Conservation (phyloP, 2,329 filamentous ascomycete species). For the Ceratocystis alfenasii region DNA sequence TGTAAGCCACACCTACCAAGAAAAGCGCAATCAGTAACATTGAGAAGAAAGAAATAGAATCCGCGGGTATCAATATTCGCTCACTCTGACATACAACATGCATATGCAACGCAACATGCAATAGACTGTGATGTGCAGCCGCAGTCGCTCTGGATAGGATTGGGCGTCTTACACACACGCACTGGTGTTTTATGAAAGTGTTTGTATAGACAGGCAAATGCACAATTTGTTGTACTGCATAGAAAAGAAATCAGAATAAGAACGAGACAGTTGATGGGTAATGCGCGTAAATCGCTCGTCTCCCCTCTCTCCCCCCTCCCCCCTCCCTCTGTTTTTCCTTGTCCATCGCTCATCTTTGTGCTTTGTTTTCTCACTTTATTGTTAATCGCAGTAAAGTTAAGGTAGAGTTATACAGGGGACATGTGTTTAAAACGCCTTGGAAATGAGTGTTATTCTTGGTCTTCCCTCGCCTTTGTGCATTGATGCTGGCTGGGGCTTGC, state of each 20-base stretch:
- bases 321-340: background rate
- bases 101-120: background rate
- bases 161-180: background rate
- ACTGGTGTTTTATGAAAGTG: background rate
- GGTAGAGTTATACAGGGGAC: background rate
- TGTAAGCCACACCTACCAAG: background rate
- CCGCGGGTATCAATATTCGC: background rate
- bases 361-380: background rate
- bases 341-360: background rate
- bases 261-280: background rate
- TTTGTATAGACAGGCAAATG: background rate
- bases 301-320: background rate
- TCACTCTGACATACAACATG: background rate
- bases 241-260: background rate
- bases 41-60: background rate
- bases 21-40: background rate
- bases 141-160: background rate
- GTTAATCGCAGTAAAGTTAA: background rate
- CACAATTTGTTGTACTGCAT: background rate
- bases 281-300: background rate
- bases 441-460: background rate
- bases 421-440: background rate
- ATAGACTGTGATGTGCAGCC: background rate
- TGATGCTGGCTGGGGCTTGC: background rate
- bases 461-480: background rate